Conservation (phyloP, 116 monocot genomes). For the Posidonia oceanica region DNA sequence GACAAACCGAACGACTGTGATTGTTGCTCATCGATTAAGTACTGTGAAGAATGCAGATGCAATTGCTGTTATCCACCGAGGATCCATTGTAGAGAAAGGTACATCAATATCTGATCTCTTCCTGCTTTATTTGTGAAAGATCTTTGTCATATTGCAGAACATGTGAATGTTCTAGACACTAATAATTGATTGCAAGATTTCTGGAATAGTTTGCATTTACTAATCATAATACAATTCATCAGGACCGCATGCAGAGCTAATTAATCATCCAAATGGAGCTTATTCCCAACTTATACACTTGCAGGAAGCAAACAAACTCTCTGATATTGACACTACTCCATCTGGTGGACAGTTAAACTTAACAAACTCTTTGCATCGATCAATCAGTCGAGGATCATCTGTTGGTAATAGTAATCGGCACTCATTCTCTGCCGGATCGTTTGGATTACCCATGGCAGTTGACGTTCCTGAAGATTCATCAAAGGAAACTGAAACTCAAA, state of each 20-base stretch:
- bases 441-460: slow-evolving; percentile 13
- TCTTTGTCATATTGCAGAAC: no score
- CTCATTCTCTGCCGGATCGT: slow-evolving; percentile 16
- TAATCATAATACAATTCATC: no score
- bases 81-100: slow-evolving; percentile 67
- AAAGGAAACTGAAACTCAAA: background rate
- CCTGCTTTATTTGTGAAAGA: no score
- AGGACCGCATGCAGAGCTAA: slow-evolving; percentile 44
- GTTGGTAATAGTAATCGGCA: slow-evolving; percentile 19
- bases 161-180: no score
- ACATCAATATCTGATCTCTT: background rate
- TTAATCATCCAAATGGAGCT: slow-evolving; percentile 39
- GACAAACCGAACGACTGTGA: slow-evolving; percentile 46
- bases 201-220: no score
- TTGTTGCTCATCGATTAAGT: slow-evolving; percentile 59
- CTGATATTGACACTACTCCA: background rate
- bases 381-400: slow-evolving; percentile 32
- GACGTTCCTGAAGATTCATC: background rate
- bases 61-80: slow-evolving; percentile 49
- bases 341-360: slow-evolving; percentile 2
- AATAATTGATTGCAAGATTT: no score
- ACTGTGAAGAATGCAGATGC: slow-evolving; percentile 49
- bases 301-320: slow-evolving; percentile 29
- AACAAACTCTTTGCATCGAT: slow-evolving; percentile 15
- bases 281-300: slow-evolving; percentile 54